Evolutionary conservation across 495 filamentous ascomycete species (phyloP).

Genomic region (Penicillium tannophilum): DNA sequence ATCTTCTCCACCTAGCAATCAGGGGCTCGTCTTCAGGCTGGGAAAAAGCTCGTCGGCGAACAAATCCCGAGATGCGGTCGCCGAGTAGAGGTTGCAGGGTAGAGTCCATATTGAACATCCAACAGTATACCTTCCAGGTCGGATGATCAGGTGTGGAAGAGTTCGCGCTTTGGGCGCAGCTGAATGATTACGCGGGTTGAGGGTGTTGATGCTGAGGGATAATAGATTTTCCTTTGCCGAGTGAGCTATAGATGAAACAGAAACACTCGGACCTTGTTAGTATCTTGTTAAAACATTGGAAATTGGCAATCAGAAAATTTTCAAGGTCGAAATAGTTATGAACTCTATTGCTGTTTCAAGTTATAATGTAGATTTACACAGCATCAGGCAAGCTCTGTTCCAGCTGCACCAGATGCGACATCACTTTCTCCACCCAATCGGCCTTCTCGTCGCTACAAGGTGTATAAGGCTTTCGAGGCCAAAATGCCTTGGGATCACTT

Average conservation of each 20-base stretch:
- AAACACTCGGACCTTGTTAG: no score
- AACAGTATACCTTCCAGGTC: no score
- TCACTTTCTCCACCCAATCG: slow-evolving; percentile 27
- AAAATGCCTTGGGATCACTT: slow-evolving; percentile 22
- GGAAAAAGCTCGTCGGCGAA: slow-evolving; percentile 4
- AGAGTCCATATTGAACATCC: background rate
- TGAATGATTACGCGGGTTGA: background rate
- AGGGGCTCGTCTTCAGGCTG: slow-evolving; percentile 10
- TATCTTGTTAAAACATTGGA: no score
- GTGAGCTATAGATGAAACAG: no score
- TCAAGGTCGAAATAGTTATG: background rate
- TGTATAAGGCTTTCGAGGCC: slow-evolving; percentile 28
- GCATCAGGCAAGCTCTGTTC: slow-evolving; percentile 29
- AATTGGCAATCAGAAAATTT: no score
- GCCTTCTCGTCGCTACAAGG: slow-evolving; percentile 26
- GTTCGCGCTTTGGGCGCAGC: background rate
- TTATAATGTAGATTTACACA: slow-evolving; percentile 10
- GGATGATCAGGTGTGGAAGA: background rate
- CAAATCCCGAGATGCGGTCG: background rate
- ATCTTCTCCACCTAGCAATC: slow-evolving; percentile 20
- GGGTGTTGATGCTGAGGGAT: background rate
- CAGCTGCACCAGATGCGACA: slow-evolving; percentile 25
- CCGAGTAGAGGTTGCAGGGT: background rate
- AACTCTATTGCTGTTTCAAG: no score
- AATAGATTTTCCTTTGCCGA: background rate